Evolutionary conservation across 768 basidiomycete species (phyloP).

Genomic region (Mycena metata): DNA sequence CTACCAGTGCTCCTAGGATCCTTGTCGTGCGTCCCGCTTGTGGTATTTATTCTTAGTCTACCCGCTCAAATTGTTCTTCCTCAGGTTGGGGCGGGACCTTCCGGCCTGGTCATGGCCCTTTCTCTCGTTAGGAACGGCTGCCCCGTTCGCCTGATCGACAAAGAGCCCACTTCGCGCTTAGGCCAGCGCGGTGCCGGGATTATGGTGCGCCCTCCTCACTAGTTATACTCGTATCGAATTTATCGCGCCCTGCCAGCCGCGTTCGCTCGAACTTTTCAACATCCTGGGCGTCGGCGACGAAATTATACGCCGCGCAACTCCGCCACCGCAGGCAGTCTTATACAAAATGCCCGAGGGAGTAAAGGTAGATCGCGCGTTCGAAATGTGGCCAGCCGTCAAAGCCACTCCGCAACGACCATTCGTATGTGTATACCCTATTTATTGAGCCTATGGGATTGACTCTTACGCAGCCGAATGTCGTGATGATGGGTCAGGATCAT

Average conservation of each 20-base stretch:
- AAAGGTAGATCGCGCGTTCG: conserved; percentile 31
- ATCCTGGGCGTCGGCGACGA: conserved; percentile 44
- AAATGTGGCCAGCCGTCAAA: conserved; percentile 38
- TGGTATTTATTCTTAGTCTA: not conserved
- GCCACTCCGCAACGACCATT: conserved; percentile 44
- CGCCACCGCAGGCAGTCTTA: conserved; percentile 36
- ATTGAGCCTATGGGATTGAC: not conserved
- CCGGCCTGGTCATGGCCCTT: conserved; percentile 60
- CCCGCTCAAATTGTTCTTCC: not conserved
- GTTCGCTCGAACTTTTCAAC: conserved; percentile 46
- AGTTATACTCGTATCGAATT: not conserved
- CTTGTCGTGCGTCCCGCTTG: conserved; percentile 42
- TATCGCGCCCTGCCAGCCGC: conserved; percentile 37
- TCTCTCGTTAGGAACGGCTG: conserved; percentile 59
- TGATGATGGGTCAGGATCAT: conserved; percentile 44
- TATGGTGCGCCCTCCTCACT: conserved; percentile 33
- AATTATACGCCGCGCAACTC: conserved; percentile 36
- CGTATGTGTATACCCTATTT: conserved; percentile 34
- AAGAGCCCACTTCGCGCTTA: conserved; percentile 50
- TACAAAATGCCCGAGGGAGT: conserved; percentile 40
- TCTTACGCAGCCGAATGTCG: conserved; percentile 39
- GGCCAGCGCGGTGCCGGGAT: conserved; percentile 52
- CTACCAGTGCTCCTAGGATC: conserved; percentile 31
- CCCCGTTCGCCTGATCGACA: conserved; percentile 66
- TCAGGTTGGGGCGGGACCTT: conserved; percentile 63